Base-by-base conservation (phyloP, 2,329 filamentous ascomycete genomes). In the Stagonosporopsis cucurbitacearum region DNA sequence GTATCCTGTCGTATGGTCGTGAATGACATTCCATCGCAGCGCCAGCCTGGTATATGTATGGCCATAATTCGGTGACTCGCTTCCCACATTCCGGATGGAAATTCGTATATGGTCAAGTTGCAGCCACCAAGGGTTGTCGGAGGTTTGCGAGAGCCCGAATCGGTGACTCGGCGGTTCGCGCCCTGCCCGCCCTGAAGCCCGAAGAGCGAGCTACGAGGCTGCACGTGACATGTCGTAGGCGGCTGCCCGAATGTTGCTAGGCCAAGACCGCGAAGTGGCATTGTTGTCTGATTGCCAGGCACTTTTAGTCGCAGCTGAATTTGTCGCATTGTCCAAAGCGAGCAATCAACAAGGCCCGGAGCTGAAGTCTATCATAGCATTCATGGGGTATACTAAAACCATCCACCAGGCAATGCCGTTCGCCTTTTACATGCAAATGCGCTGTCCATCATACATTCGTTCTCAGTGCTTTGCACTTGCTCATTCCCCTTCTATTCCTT, bases 301-400 rank as follows among this genome's bases (percentile, higher is more conserved):
- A 5, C 15, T 15, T 35, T 4, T 35, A 17, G 15, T 19, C 17
- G 11, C 15, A 6, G 33, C 17, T 19, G 33, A 19, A 9, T 5
- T 7, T 6, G 9, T 7, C 15, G 17, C 23, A 13, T 5, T 39
- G 36, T 23, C 20, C 4, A 20, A 17, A 15, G 17, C 4, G 41
- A 15, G 6, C 17, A 11, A 19, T 28, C 20, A 8, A 22, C 15
- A n/a, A 17, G 8, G 25, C 13, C 20, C 5, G 26, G 23, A 20
- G 30, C 42, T 51, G 44, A n/a, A 49, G 19, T 54, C 40, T 50
- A 47, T 46, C 39, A 35, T 50, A 50, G 50, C 51, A 60, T 52
- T 56, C 25, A n/a, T 46, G 50, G 65, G 64, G 62, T 67, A 67
- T 67, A 64, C 46, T 66, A 64, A 60, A 63, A 51, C 30, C 42